Conservation (phyloP, 805 yeast genomes). For the Candida maesae region DNA sequence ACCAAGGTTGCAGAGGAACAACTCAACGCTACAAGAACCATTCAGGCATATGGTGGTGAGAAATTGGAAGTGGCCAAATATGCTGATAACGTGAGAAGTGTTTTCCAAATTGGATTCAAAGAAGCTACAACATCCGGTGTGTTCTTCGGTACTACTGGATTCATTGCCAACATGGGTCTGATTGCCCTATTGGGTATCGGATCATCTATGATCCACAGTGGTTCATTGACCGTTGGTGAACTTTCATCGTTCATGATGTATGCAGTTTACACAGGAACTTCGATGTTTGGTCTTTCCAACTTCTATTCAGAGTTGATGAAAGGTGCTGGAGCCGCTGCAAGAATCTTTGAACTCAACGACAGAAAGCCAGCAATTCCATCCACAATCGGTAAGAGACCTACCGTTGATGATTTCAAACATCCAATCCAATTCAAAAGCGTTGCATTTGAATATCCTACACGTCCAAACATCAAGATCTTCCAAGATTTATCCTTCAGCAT, state of each 20-base stretch:
- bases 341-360: conserved; percentile 84
- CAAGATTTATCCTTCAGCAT: conserved; percentile 55
- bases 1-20: conserved; percentile 93
- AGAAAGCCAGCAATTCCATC: conserved; percentile 70
- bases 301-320: conserved; percentile 95
- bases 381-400: conserved; percentile 50
- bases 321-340: conserved; percentile 93
- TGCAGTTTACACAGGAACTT: conserved; percentile 90
- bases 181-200: conserved; percentile 79
- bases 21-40: conserved; percentile 76
- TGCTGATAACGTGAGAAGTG: conserved; percentile 62
- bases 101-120: conserved; percentile 63
- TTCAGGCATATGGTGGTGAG: conserved; percentile 90
- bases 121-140: conserved; percentile 79
- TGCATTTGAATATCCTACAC: conserved; percentile 76
- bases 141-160: conserved; percentile 75
- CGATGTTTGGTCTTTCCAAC: conserved; percentile 85
- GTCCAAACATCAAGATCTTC: conserved; percentile 70
- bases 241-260: conserved; percentile 92
- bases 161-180: conserved; percentile 78
- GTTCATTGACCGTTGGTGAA: conserved; percentile 81
- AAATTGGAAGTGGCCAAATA: conserved; percentile 70
- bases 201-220: conserved; percentile 72
- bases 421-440: conserved; percentile 61
- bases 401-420: conserved; percentile 30